phyloP scores from a whole-genome alignment of 2,329 filamentous ascomycete genomes.

The Byssoonygena ceratinophila region DNA sequence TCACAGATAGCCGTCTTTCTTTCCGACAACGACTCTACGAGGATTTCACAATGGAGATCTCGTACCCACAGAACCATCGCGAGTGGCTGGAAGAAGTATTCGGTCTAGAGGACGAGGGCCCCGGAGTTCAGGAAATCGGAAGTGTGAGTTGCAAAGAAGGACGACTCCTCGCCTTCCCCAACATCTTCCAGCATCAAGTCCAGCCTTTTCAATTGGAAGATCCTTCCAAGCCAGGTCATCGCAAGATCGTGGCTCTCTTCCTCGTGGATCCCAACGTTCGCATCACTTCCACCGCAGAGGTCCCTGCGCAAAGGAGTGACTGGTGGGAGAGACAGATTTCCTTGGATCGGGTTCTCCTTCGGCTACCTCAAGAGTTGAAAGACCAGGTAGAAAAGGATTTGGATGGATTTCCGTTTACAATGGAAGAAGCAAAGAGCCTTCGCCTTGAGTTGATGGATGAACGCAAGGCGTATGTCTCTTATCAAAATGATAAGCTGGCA shows the following conservation, averaged over 20 bases:
- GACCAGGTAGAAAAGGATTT: slow-evolving; percentile 8
- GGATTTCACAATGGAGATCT: slow-evolving; percentile 24
- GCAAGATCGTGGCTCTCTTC: slow-evolving; percentile 17
- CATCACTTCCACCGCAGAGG: slow-evolving; percentile 16
- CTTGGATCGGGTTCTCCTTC: not conserved
- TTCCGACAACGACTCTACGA: slow-evolving; percentile 40
- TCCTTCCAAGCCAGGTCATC: slow-evolving; percentile 15
- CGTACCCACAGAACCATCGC: slow-evolving; percentile 21
- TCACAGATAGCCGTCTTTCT: slow-evolving; percentile 42
- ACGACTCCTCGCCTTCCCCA: slow-evolving; percentile 19
- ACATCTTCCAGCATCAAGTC: slow-evolving; percentile 17
- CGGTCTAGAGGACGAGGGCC: slow-evolving; percentile 7
- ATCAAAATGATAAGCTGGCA: not conserved
- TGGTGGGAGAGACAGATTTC: slow-evolving; percentile 14
- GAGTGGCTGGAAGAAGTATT: slow-evolving; percentile 13
- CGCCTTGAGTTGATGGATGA: slow-evolving; percentile 17
- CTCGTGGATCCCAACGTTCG: slow-evolving; percentile 16
- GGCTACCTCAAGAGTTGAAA: slow-evolving; percentile 11
- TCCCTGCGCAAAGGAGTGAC: slow-evolving; percentile 14
- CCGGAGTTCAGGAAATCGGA: slow-evolving; percentile 15
- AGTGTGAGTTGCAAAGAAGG: slow-evolving; percentile 16
- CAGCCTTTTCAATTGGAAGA: slow-evolving; percentile 14
- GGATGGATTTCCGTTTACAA: slow-evolving; percentile 7
- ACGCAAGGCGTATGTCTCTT: slow-evolving; percentile 5
- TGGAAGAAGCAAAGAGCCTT: slow-evolving; percentile 15